Conservation (phyloP, 495 filamentous ascomycete genomes). For the Corynascus novoguineensis region DNA sequence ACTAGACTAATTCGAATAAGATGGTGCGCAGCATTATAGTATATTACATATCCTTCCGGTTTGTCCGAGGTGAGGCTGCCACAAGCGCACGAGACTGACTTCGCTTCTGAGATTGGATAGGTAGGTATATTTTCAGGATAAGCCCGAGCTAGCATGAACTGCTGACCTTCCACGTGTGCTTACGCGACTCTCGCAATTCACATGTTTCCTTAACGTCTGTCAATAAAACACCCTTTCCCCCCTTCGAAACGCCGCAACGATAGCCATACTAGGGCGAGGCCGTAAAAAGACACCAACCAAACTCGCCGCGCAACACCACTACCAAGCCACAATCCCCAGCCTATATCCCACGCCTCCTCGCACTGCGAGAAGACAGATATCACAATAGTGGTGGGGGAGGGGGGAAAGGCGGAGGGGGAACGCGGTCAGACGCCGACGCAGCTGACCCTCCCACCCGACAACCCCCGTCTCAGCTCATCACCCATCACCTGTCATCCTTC, state of each 20-base stretch:
- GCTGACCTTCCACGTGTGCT: slow-evolving; percentile 3
- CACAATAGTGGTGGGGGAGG: too few relatives aligned
- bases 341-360: background rate
- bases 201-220: background rate
- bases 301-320: background rate
- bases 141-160: too few relatives aligned
- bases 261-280: background rate
- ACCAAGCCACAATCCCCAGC: background rate
- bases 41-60: background rate
- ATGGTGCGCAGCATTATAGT: too few relatives aligned
- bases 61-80: background rate
- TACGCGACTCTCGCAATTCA: slow-evolving; percentile 4
- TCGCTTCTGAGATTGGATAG: background rate
- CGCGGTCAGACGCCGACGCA: background rate
- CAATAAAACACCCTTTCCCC: too few relatives aligned
- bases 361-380: too few relatives aligned
- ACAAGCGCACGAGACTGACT: background rate
- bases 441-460: slow-evolving; percentile 5
- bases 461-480: background rate
- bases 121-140: background rate
- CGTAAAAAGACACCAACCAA: background rate
- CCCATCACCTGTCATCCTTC: slow-evolving; percentile 27
- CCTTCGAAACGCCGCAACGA: background rate
- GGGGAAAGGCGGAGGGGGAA: background rate
- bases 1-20: background rate